Evolutionary conservation across 805 yeast genomes (phyloP).

Genomic region (Suhomyces vadensis): DNA sequence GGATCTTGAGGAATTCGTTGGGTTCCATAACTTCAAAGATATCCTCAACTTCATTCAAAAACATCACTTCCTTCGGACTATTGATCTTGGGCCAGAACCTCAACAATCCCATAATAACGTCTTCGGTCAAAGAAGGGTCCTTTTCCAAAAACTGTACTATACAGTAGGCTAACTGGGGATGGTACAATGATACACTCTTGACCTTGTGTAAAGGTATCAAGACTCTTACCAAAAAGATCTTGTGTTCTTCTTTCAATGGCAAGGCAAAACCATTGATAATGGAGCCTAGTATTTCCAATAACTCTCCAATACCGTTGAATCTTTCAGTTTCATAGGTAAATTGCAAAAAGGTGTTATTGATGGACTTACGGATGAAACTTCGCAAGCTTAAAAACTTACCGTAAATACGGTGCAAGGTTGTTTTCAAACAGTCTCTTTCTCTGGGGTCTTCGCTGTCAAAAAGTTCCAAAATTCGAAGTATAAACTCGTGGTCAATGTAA

Average conservation of each 20-base stretch:
- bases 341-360: slow-evolving; percentile 88
- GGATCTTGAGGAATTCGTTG: slow-evolving; percentile 83
- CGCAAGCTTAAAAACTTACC: slow-evolving; percentile 91
- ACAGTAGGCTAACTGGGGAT: slow-evolving; percentile 96
- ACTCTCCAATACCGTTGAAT: slow-evolving; percentile 93
- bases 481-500: slow-evolving; percentile 88
- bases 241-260: slow-evolving; percentile 96
- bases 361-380: slow-evolving; percentile 87
- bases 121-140: slow-evolving; percentile 89
- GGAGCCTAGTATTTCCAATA: slow-evolving; percentile 91
- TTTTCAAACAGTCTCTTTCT: slow-evolving; percentile 92
- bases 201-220: slow-evolving; percentile 92
- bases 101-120: slow-evolving; percentile 90
- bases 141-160: slow-evolving; percentile 95
- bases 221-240: slow-evolving; percentile 81
- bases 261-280: slow-evolving; percentile 97
- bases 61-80: slow-evolving; percentile 94
- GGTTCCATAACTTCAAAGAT: slow-evolving; percentile 96
- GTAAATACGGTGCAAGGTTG: slow-evolving; percentile 92
- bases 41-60: slow-evolving; percentile 92
- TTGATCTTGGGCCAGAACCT: slow-evolving; percentile 97
- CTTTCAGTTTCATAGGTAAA: slow-evolving; percentile 94
- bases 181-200: slow-evolving; percentile 83
- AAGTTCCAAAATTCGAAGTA: slow-evolving; percentile 75
- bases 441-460: slow-evolving; percentile 97